These are phyloP conservation scores for Crassisporium funariophilum DNA, from an alignment of 768 basidiomycete species.

Conservation along the genomic window DNA sequence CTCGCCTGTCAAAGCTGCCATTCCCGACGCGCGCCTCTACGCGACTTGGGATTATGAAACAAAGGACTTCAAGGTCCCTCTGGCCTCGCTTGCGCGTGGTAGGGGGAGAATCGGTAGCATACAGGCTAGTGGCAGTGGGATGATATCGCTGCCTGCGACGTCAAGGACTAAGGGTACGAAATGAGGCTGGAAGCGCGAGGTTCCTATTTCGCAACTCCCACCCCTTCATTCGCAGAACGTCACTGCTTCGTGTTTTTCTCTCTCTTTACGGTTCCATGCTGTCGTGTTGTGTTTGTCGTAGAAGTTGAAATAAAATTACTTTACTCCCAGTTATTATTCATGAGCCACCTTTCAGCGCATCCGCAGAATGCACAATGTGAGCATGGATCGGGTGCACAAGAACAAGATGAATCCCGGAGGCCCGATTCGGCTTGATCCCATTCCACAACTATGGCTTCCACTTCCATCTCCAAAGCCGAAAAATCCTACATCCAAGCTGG, in stretches of 20 bases:
- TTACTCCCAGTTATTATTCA: too few species aligned
- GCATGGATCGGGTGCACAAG: too few species aligned
- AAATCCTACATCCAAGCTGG: conserved; percentile 74
- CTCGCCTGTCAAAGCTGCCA: conserved; percentile 31
- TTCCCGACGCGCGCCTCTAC: conserved; percentile 55
- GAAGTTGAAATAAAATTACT: not conserved
- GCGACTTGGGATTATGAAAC: conserved; percentile 61
- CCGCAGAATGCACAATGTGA: too few species aligned
- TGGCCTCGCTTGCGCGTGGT: conserved; percentile 25
- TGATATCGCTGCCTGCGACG: conserved; percentile 20
- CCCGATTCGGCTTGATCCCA: conserved; percentile 6
- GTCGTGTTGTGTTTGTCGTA: not conserved
- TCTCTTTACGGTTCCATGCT: not conserved
- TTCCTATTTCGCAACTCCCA: not conserved
- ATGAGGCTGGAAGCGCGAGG: conserved; percentile 10
- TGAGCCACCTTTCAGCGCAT: too few species aligned
- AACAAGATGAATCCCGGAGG: too few species aligned
- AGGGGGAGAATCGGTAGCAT: conserved; percentile 37
- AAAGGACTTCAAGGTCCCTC: conserved; percentile 47
- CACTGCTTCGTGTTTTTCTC: too few species aligned
- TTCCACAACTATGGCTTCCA: conserved; percentile 30
- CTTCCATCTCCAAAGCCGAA: conserved; percentile 73
- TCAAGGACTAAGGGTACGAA: conserved; percentile 22
- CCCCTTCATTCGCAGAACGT: too few species aligned
- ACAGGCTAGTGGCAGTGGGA: conserved; percentile 21